Conservation (phyloP, 495 filamentous ascomycete genomes). For the Tricharina praecox region DNA sequence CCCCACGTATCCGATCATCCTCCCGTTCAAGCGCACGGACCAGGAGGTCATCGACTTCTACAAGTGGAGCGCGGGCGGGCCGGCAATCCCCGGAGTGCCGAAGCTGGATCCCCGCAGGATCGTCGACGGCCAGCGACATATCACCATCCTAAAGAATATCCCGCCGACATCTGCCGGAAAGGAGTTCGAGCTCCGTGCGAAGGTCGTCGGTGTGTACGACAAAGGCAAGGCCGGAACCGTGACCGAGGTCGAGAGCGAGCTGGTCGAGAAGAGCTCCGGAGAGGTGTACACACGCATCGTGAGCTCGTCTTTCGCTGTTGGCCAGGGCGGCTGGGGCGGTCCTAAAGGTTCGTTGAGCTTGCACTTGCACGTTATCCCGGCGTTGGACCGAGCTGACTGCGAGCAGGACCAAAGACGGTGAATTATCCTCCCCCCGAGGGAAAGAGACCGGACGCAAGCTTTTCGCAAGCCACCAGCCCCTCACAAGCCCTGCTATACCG, state of each 20-base stretch:
- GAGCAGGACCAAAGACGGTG: constrained; percentile 46
- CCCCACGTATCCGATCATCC: constrained; percentile 70
- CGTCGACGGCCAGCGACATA: constrained; percentile 71
- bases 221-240: constrained; percentile 76
- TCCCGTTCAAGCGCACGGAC: constrained; percentile 65
- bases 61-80: constrained; percentile 37
- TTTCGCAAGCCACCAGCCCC: constrained; percentile 45
- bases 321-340: constrained; percentile 74
- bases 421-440: constrained; percentile 58
- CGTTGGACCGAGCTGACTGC: no score
- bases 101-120: constrained; percentile 55
- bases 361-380: no score
- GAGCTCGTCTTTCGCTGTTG: constrained; percentile 60
- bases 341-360: constrained; percentile 62
- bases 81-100: constrained; percentile 58
- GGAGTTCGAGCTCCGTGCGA: constrained; percentile 59
- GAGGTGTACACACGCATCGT: constrained; percentile 56
- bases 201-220: constrained; percentile 77
- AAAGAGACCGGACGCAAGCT: constrained; percentile 56
- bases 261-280: constrained; percentile 51
- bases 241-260: constrained; percentile 58
- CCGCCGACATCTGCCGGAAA: constrained; percentile 53
- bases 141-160: constrained; percentile 61
- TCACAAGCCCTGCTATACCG: constrained; percentile 63
- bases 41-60: constrained; percentile 81